phyloP scores from a whole-genome alignment of 2,329 filamentous ascomycete genomes.

The Phaeosphaeria sp. region DNA sequence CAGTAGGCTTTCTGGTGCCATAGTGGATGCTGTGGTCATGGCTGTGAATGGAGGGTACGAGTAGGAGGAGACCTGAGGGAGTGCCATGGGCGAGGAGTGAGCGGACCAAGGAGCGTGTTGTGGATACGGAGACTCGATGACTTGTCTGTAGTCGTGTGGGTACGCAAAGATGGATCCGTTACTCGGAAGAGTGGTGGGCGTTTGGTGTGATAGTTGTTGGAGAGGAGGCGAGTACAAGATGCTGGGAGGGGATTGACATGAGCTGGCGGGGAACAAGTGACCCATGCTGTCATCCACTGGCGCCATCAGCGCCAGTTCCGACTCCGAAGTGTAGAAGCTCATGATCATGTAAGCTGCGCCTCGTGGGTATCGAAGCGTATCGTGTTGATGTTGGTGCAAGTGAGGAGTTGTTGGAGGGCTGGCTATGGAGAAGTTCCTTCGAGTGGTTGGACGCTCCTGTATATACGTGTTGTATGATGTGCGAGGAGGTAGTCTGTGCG shows the following conservation, averaged over 20 bases:
- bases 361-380: not conserved
- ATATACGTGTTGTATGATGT: constrained; percentile 38
- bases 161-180: constrained; percentile 36
- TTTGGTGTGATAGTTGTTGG: constrained; percentile 38
- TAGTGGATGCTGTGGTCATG: constrained; percentile 31
- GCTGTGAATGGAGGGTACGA: constrained; percentile 42
- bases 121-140: constrained; percentile 44
- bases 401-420: constrained; percentile 12
- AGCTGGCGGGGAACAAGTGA: constrained; percentile 45
- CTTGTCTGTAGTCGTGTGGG: constrained; percentile 37
- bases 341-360: constrained; percentile 31
- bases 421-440: constrained; percentile 10
- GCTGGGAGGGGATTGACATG: constrained; percentile 46
- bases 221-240: constrained; percentile 48
- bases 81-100: constrained; percentile 35
- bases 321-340: constrained; percentile 45
- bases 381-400: constrained; percentile 5
- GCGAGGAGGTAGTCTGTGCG: constrained; percentile 39
- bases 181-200: constrained; percentile 30
- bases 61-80: constrained; percentile 41
- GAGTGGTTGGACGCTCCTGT: constrained; percentile 26
- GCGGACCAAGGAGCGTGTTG: constrained; percentile 41
- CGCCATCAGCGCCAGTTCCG: constrained; percentile 46
- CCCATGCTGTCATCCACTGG: constrained; percentile 40
- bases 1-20: constrained; percentile 35